Evolutionary conservation across 208 protist genomes (phyloP).

Genomic region (Leptomonas pyrrhocoris): DNA sequence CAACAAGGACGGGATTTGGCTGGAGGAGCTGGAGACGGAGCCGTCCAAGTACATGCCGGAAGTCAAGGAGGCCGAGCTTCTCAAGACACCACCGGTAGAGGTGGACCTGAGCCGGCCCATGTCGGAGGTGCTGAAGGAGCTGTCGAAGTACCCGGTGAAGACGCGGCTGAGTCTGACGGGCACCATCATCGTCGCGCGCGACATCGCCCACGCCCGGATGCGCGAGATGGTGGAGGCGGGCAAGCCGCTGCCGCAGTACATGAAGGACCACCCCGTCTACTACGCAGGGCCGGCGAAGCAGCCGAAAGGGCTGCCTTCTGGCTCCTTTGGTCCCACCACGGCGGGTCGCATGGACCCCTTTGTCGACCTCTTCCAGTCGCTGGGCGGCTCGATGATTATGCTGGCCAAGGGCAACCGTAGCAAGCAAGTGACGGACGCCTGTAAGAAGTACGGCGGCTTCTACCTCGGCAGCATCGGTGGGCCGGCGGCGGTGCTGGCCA

Average conservation of each 20-base stretch:
- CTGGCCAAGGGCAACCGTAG: conserved; percentile 97
- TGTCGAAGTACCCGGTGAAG: conserved; percentile 90
- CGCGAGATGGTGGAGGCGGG: conserved; percentile 89
- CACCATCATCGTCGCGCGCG: conserved; percentile 96
- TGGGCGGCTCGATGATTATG: conserved; percentile 92
- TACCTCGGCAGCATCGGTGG: conserved; percentile 97
- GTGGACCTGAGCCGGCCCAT: conserved; percentile 95
- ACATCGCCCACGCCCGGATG: conserved; percentile 97
- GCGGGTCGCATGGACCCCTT: conserved; percentile 97
- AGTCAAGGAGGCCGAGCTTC: conserved; percentile 80
- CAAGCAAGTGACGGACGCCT: conserved; percentile 90
- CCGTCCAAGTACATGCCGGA: conserved; percentile 94
- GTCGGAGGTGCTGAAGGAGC: conserved; percentile 75
- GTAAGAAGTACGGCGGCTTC: conserved; percentile 96
- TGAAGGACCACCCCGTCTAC: conserved; percentile 96
- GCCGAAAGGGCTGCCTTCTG: conserved; percentile 92
- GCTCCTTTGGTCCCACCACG: conserved; percentile 97
- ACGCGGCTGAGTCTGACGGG: conserved; percentile 95
- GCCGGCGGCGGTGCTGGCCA: conserved; percentile 95
- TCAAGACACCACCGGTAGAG: conserved; percentile 76
- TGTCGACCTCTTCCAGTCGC: conserved; percentile 93
- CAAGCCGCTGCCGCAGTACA: conserved; percentile 93
- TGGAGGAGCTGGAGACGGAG: conserved; percentile 96
- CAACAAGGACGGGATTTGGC: conserved; percentile 94
- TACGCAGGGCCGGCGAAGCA: conserved; percentile 98